Evolutionary conservation across 352 stramenopile genomes (phyloP).

Genomic region (Phytophthora nicotianae): DNA sequence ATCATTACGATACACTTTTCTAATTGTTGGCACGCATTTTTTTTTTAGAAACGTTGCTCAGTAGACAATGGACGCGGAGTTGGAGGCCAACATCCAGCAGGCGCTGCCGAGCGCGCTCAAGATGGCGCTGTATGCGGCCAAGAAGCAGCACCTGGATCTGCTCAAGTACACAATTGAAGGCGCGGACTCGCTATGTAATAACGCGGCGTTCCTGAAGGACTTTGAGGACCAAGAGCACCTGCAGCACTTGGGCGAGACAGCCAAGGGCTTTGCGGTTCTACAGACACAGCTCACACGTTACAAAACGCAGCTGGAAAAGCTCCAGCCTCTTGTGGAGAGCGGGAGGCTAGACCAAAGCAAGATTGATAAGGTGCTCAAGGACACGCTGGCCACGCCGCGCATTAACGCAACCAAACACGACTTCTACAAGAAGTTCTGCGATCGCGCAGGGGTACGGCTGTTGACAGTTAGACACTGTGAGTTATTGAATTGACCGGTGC

Average conservation of each 20-base stretch:
- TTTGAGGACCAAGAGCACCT: slow-evolving; percentile 62
- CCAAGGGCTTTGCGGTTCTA: slow-evolving; percentile 73
- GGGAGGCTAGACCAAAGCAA: slow-evolving; percentile 51
- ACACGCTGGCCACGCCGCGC: slow-evolving; percentile 51
- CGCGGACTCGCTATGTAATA: slow-evolving; percentile 68
- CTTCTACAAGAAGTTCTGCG: slow-evolving; percentile 83
- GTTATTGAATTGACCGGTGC: background rate
- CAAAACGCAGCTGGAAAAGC: slow-evolving; percentile 71
- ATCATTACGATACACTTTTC: slow-evolving; percentile 7
- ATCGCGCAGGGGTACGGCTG: slow-evolving; percentile 60
- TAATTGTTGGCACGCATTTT: slow-evolving; percentile 29
- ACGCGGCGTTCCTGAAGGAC: slow-evolving; percentile 69
- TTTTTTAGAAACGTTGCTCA: slow-evolving; percentile 19
- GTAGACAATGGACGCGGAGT: slow-evolving; percentile 52
- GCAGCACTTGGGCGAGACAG: slow-evolving; percentile 60
- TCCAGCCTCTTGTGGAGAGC: slow-evolving; percentile 57
- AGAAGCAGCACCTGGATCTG: slow-evolving; percentile 78
- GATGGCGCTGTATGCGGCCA: slow-evolving; percentile 75
- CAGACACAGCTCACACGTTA: slow-evolving; percentile 69
- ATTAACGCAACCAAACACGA: slow-evolving; percentile 70
- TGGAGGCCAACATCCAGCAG: slow-evolving; percentile 63
- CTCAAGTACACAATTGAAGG: slow-evolving; percentile 78
- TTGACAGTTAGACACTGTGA: background rate
- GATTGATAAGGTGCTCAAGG: slow-evolving; percentile 72
- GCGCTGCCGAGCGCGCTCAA: slow-evolving; percentile 74